These are phyloP conservation scores for Ophiognomonia clavigignenti-juglandacearum DNA, from an alignment of 2,329 filamentous ascomycete genomes.

Conservation along the genomic window DNA sequence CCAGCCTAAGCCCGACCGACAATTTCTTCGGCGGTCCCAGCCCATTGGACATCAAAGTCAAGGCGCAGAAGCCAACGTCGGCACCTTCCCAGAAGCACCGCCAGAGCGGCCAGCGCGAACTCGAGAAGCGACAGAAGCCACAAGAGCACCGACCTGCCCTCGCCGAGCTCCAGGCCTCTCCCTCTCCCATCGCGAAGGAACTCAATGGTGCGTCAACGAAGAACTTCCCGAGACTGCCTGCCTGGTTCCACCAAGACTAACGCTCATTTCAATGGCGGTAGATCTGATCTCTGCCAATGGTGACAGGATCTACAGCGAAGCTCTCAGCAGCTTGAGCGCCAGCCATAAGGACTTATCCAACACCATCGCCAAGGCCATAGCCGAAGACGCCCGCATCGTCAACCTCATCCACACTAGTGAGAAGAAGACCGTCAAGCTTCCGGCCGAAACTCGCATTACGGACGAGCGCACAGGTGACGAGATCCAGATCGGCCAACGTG, in stretches of 20 bases:
- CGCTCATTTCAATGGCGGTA: no score
- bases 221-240: background rate
- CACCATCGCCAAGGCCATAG: background rate
- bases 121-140: background rate
- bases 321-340: background rate
- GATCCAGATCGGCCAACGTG: constrained; percentile 3
- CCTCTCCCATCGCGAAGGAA: constrained; percentile 1
- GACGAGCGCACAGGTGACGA: background rate
- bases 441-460: constrained; percentile 1
- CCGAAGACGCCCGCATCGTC: constrained; percentile 2
- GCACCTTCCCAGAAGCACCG: background rate
- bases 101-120: background rate
- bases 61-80: background rate
- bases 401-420: constrained; percentile 4
- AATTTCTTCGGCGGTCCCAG: constrained; percentile 12
- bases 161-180: background rate
- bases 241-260: no score
- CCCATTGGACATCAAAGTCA: background rate
- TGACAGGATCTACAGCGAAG: constrained; percentile 4
- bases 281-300: constrained; percentile 4
- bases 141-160: background rate
- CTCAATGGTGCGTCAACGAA: background rate
- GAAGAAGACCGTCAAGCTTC: constrained; percentile 2
- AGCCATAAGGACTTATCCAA: background rate
- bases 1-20: constrained; percentile 3